Evolutionary conservation across 1,284 basidiomycete genomes (phyloP).

Genomic region (Cryptococcus jaspeensis): DNA sequence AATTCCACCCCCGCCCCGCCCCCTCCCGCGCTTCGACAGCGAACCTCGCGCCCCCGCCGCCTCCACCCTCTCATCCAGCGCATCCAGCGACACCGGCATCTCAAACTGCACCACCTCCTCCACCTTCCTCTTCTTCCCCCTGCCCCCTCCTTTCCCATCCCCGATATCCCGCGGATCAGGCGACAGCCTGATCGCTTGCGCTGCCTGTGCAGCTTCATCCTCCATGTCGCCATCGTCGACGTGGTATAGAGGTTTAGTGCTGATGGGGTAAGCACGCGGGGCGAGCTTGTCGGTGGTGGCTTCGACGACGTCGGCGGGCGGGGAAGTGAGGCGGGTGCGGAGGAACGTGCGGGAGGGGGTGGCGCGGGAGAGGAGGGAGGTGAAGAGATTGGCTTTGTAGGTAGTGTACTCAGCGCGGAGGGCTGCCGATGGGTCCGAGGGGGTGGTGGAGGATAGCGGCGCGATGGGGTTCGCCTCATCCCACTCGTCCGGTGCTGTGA

Average conservation of each 20-base stretch:
- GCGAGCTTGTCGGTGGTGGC: conserved; percentile 40
- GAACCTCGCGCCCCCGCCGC: conserved; percentile 27
- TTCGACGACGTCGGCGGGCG: conserved; percentile 25
- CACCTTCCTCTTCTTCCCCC: conserved; percentile 17
- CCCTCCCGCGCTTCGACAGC: conserved; percentile 5
- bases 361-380: conserved; percentile 24
- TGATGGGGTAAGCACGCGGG: conserved; percentile 38
- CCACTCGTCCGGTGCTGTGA: background rate
- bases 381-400: conserved; percentile 27
- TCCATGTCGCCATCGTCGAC: conserved; percentile 20
- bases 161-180: conserved; percentile 9
- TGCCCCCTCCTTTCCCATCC: conserved; percentile 8
- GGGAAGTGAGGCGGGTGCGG: conserved; percentile 22
- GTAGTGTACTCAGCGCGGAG: conserved; percentile 18
- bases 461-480: background rate
- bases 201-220: conserved; percentile 10
- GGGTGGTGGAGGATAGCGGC: background rate
- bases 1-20: conserved; percentile 3
- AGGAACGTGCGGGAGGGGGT: conserved; percentile 27
- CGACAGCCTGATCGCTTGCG: background rate
- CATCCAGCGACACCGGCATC: conserved; percentile 44
- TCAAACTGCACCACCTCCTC: conserved; percentile 43
- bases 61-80: conserved; percentile 44
- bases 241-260: conserved; percentile 37
- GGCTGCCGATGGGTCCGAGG: background rate